Evolutionary conservation across 2,329 filamentous ascomycete species (phyloP), one percentile per base, ranked within the genome.

Genomic region (Hypoxylon sp.): DNA sequence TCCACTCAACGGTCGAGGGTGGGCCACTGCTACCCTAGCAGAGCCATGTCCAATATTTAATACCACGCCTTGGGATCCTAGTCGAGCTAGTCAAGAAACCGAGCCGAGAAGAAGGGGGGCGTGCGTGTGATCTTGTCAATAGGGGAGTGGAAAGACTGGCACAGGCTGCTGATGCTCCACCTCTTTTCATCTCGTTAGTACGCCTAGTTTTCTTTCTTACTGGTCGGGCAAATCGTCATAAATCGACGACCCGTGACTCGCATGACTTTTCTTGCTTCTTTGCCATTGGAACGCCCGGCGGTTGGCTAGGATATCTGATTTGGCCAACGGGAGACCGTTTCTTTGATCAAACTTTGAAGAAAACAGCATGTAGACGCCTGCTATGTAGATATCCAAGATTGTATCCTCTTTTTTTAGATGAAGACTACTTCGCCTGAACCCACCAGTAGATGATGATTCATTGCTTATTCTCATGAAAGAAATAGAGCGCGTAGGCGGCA

Each of bases 231-330:
- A 74, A 72, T 75, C 74, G 74, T 75, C 72, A 75, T 73, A 72
- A 69, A 71, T 71, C 67, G 62, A 71, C 70, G 67, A 67, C 73
- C 72, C 74, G 75, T 77, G 75, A 77, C 75, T 77, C 74, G 75
- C 73, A 75, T 75, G 61, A 66, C 66, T 70, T 72, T 73, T 52
- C 53, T 42, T 46, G 30, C 73, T 69, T 71, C 64, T 70, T 69
- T 63, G 61, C 61, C 65, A 65, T 61, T 67, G 61, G 61, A 59
- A 68, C 58, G 67, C 67, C 65, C 59, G 70, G 65, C 68, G 71
- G 66, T 71, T 72, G 70, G 67, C 66, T 40, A 56, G 65, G 65
- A 59, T 63, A 62, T 63, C 61, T 63, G 54, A 65, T 68, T 65
- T 62, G 60, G 58, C 65, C 64, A 65, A 68, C 55, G 58, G 63